Base-by-base conservation (phyloP, 2,329 filamentous ascomycete genomes). In the Ophiocordyceps robertsii region DNA sequence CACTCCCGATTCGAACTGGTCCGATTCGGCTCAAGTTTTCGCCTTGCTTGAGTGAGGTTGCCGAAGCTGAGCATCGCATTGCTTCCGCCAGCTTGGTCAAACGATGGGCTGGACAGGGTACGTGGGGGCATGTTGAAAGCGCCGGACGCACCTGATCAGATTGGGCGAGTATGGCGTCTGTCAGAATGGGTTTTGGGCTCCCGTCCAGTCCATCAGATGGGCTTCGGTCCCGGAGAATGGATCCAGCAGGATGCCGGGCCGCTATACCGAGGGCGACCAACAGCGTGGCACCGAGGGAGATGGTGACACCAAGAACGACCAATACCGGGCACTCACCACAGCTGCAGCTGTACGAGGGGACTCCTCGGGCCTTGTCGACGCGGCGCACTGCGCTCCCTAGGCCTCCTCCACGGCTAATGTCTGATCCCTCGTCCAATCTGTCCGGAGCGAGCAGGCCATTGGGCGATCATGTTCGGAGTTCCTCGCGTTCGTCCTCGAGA, bases 401-500 rank as follows among this genome's bases (percentile, higher is more conserved):
- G 36, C 47, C 52, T 5, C 39, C 45, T 3, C 14, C 39, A 31
- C 49, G 55, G 35, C 48, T 50, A 17, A 32, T 41, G 17, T 50
- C 68, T 6, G 61, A 58, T 31, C 63, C 67, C 30, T 64, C 68
- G 51, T 61, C 62, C 10, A 68, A 64, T 63, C 66, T 17, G 17
- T 24, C 11, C 10, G 36, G 16, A 11, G 16, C 10, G 36, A 5
- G 17, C 19, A 16, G 6, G 12, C 17, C 19, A 3, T 37, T 12
- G 17, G 36, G 16, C 17, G 13, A n/a, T 24, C 38, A 40, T 16
- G 16, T 29, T 6, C 38, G 11, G 29, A 40, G 17, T 32, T n/a
- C 29, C 16, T 40, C 29, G 14, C 36, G 19, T 19, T 35, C 39
- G 10, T 40, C 39, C 9, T 24, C 39, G n/a, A 29, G 39, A 12